phyloP scores from a whole-genome alignment of 495 filamentous ascomycete species.

The Xylaria flabelliformis region DNA sequence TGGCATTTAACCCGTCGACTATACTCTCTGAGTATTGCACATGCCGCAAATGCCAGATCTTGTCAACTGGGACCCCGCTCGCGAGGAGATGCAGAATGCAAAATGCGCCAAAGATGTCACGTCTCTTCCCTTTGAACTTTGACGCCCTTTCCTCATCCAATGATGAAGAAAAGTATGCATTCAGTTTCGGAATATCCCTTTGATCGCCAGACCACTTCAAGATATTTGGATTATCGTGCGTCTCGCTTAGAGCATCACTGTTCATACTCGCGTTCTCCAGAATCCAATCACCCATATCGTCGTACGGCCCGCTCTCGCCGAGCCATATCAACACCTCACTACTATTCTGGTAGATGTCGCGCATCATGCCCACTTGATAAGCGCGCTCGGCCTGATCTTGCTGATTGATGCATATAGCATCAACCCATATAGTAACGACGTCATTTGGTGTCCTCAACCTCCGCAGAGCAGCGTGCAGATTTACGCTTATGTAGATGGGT shows the following conservation, averaged over 20 bases:
- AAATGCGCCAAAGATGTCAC: conserved; percentile 30
- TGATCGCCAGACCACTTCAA: conserved; percentile 28
- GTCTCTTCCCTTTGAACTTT: conserved; percentile 1
- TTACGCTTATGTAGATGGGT: conserved; percentile 23
- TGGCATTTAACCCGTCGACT: conserved; percentile 20
- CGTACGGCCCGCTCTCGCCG: conserved; percentile 25
- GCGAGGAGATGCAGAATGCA: conserved; percentile 22
- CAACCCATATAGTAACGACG: conserved; percentile 30
- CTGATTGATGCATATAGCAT: conserved; percentile 38
- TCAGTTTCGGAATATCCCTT: conserved; percentile 22
- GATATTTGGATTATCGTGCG: conserved; percentile 5
- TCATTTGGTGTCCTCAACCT: conserved; percentile 14
- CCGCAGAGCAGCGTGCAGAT: conserved; percentile 31
- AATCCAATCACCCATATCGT: conserved; percentile 27
- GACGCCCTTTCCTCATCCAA: neutral
- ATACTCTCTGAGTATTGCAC: conserved; percentile 8
- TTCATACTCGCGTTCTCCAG: neutral
- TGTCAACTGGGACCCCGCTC: conserved; percentile 19
- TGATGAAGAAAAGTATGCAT: conserved; percentile 23
- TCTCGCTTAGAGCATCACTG: neutral
- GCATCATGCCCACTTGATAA: conserved; percentile 34
- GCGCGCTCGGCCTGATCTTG: conserved; percentile 29
- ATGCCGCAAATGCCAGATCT: conserved; percentile 27
- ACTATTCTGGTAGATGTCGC: conserved; percentile 29
- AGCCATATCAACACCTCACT: conserved; percentile 32